Conservation (phyloP, 2,329 filamentous ascomycete genomes). For the Cryphonectria radicalis region DNA sequence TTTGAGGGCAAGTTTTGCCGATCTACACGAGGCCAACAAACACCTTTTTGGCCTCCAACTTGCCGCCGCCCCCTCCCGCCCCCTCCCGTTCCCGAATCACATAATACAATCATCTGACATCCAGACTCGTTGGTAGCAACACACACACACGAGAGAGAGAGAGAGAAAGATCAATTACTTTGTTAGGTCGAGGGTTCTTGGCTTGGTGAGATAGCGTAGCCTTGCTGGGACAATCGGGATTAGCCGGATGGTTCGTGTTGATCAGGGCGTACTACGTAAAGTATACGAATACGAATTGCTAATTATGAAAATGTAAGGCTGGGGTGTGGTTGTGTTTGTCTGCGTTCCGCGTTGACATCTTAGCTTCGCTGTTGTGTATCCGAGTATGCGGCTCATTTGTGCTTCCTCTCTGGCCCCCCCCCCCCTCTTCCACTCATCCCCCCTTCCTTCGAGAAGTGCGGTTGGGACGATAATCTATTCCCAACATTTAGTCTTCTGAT, state of each 20-base stretch:
- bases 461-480: too few species aligned
- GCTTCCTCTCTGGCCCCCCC: too few species aligned
- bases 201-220: not conserved
- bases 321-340: too few species aligned
- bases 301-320: not conserved
- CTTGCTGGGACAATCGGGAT: not conserved
- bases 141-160: too few species aligned
- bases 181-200: not conserved
- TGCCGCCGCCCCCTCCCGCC: too few species aligned
- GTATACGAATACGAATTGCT: too few species aligned
- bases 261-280: not conserved
- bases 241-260: not conserved
- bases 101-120: not conserved
- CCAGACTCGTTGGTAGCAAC: not conserved
- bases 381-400: not conserved
- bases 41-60: not conserved
- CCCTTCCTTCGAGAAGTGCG: too few species aligned
- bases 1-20: too few species aligned
- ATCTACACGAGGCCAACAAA: not conserved
- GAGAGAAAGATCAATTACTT: not conserved
- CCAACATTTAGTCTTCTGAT: too few species aligned
- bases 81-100: not conserved
- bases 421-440: too few species aligned
- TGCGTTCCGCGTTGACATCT: not conserved
- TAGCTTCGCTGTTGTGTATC: not conserved